A percentile compares a stretch with the other conserved stretches of the same genome.
phyloP scores from a whole-genome alignment of 768 basidiomycete species.

The Suillus subluteus region DNA sequence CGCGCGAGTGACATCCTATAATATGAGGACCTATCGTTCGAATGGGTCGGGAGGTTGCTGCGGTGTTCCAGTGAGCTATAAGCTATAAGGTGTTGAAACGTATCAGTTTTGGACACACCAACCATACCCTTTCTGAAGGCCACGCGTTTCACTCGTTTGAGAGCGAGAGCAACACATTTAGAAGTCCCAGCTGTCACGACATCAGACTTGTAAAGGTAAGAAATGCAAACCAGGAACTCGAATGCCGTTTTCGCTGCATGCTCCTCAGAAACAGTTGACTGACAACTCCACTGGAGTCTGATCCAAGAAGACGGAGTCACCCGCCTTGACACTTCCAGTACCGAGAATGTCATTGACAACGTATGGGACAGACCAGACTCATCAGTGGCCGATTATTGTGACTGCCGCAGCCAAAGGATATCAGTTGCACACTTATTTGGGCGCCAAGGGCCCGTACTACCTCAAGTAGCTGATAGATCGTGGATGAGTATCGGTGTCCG shows the following conservation, averaged over 20 bases:
- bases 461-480: constrained; percentile 64
- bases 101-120: too few species aligned
- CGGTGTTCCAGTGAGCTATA: neutral
- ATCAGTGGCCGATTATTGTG: constrained; percentile 73
- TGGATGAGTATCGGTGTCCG: constrained; percentile 76
- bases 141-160: too few species aligned
- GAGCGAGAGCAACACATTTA: too few species aligned
- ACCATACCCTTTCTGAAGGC: too few species aligned
- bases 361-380: constrained; percentile 83
- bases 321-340: constrained; percentile 71
- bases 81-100: too few species aligned
- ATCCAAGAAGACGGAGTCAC: constrained; percentile 82
- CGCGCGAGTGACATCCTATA: constrained; percentile 48
- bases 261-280: constrained; percentile 77
- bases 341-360: constrained; percentile 86
- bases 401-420: constrained; percentile 38
- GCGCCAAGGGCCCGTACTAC: neutral
- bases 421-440: neutral
- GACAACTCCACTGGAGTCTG: constrained; percentile 90
- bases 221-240: constrained; percentile 9
- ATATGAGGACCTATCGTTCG: constrained; percentile 89
- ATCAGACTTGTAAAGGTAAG: constrained; percentile 38
- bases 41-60: constrained; percentile 75
- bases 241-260: constrained; percentile 90
- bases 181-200: too few species aligned